A percentile compares a stretch with the other conserved stretches of the same genome.
Evolutionary conservation across 2,329 filamentous ascomycete genomes (phyloP).

Genomic region (Aspergillus carbonarius): DNA sequence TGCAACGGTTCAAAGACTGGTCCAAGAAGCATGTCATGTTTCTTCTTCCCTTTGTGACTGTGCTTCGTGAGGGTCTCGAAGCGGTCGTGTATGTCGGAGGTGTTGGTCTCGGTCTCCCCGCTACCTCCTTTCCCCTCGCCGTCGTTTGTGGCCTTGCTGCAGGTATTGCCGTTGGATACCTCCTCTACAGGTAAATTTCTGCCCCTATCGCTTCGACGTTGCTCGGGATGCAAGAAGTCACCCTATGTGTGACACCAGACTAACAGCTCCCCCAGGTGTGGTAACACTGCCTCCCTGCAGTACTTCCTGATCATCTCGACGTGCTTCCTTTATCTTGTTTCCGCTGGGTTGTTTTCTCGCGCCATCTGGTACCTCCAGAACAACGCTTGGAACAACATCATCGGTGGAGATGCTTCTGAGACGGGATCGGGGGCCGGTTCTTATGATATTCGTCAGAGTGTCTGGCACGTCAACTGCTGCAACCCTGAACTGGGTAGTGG

Average conservation of each 20-base stretch:
- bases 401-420: conserved; percentile 55
- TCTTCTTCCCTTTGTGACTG: conserved; percentile 76
- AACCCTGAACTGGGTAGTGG: conserved; percentile 69
- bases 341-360: conserved; percentile 76
- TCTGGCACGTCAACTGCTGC: conserved; percentile 87
- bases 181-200: conserved; percentile 70
- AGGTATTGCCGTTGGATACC: conserved; percentile 65
- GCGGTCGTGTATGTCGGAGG: conserved; percentile 20
- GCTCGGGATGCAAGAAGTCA: too few relatives aligned
- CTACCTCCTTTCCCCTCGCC: conserved; percentile 49
- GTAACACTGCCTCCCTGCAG: conserved; percentile 66
- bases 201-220: not conserved
- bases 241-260: not conserved
- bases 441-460: conserved; percentile 73
- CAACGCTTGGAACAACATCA: conserved; percentile 49
- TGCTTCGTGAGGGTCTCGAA: conserved; percentile 20
- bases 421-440: conserved; percentile 68
- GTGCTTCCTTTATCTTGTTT: conserved; percentile 79
- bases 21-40: conserved; percentile 85
- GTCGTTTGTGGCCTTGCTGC: conserved; percentile 71
- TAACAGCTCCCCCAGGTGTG: conserved; percentile 45
- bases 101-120: conserved; percentile 58
- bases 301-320: conserved; percentile 80
- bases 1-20: conserved; percentile 58
- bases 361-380: conserved; percentile 73